A percentile compares a stretch with the other conserved stretches of the same genome.
These are phyloP conservation scores for Actinomortierella ambigua DNA, from an alignment of 371 early-diverging fungal species.

Conservation along the genomic window DNA sequence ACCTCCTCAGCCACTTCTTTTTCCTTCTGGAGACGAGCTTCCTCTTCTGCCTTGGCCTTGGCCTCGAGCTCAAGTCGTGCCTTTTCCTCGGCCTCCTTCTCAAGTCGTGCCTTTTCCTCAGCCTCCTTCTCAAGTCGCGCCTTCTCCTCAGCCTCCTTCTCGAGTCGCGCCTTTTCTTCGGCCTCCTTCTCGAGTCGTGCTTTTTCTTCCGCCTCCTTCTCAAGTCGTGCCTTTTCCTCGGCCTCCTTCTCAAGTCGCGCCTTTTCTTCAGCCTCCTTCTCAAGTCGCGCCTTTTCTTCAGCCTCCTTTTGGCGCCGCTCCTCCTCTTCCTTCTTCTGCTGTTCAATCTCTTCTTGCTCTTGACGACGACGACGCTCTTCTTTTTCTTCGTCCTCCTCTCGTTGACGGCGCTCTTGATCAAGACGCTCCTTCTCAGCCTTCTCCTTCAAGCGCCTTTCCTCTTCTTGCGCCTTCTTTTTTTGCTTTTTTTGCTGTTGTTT, in stretches of 20 bases:
- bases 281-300: slow-evolving; percentile 3
- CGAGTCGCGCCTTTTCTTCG: slow-evolving; percentile 4
- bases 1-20: slow-evolving; percentile 3
- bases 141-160: too few species aligned
- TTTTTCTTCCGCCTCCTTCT: slow-evolving; percentile 1
- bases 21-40: background rate
- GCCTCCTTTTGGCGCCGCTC: background rate
- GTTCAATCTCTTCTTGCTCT: background rate
- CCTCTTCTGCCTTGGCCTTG: too few species aligned
- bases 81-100: background rate
- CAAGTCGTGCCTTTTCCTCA: background rate
- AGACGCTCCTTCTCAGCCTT: slow-evolving; percentile 8
- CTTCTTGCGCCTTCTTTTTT: slow-evolving; percentile 8
- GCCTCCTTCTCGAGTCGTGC: slow-evolving; percentile 4
- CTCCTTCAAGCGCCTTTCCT: slow-evolving; percentile 3
- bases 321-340: background rate
- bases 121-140: background rate
- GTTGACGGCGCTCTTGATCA: slow-evolving; percentile 3
- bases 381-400: background rate
- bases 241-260: background rate
- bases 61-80: background rate
- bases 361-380: slow-evolving; percentile 2
- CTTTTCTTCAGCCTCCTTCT: background rate
- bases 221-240: background rate
- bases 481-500: slow-evolving; percentile 1